Evolutionary conservation across 805 yeast species (phyloP).

Genomic region (Cyberlindnera petersonii): DNA sequence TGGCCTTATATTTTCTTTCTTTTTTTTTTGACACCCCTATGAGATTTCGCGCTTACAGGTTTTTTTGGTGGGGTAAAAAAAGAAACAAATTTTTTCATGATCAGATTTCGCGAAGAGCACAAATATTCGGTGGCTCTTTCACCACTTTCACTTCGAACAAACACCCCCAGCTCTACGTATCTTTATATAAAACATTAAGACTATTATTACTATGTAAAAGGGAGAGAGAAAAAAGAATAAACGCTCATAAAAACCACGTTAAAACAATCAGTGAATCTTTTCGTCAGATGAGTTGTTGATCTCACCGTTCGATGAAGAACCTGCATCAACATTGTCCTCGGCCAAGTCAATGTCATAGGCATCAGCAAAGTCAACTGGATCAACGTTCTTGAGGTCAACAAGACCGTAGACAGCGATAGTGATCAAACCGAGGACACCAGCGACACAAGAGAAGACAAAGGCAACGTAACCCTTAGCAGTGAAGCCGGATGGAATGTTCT

Average conservation of each 20-base stretch:
- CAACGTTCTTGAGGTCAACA: conserved; percentile 72
- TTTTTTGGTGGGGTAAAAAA: too few relatives aligned
- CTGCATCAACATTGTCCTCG: conserved; percentile 9
- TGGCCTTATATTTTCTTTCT: too few relatives aligned
- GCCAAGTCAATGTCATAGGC: conserved; percentile 21
- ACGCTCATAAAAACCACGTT: background rate
- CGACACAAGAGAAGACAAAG: conserved; percentile 79
- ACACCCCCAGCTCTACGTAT: too few relatives aligned
- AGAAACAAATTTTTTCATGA: too few relatives aligned
- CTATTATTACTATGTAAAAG: conserved; percentile 1
- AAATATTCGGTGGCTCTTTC: too few relatives aligned
- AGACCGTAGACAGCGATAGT: conserved; percentile 81
- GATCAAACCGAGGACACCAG: conserved; percentile 79
- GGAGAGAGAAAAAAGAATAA: background rate
- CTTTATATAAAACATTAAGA: conserved; percentile 1
- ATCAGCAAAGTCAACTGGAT: conserved; percentile 34
- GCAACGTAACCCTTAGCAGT: conserved; percentile 95
- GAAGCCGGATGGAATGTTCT: conserved; percentile 78
- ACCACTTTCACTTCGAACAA: too few relatives aligned
- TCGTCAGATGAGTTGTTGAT: conserved; percentile 4
- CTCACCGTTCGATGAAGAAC: conserved; percentile 5
- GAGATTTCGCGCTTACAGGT: too few relatives aligned
- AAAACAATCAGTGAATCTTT: conserved; percentile 2
- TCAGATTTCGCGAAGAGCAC: too few relatives aligned
- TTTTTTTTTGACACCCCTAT: too few relatives aligned